These are phyloP conservation scores for Aegilops tauschii DNA, from an alignment of 176 grass and related monocot species.

Conservation along the genomic window DNA sequence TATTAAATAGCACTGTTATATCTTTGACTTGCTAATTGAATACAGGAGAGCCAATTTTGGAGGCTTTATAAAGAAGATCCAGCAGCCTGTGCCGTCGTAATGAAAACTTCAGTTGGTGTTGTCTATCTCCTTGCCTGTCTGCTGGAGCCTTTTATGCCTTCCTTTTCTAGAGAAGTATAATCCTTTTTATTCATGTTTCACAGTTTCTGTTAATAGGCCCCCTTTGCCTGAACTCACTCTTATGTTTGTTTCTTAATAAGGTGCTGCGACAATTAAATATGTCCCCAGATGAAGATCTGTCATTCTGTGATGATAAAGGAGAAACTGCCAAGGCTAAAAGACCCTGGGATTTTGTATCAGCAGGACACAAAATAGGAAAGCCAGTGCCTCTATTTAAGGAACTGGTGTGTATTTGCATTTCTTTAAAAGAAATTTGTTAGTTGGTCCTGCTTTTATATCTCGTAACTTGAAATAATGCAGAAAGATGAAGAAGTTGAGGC, in stretches of 20 bases:
- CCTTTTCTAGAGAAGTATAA: slow-evolving; percentile 82
- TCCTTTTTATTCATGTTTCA: neutral
- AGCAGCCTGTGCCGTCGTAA: slow-evolving; percentile 69
- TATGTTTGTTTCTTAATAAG: slow-evolving; percentile 42
- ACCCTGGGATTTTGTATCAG: slow-evolving; percentile 77
- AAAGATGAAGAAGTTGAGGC: slow-evolving; percentile 74
- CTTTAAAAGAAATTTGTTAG: neutral
- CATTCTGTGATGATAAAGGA: slow-evolving; percentile 81
- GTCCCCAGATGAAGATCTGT: slow-evolving; percentile 48
- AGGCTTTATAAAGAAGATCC: slow-evolving; percentile 87
- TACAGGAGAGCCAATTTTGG: slow-evolving; percentile 94
- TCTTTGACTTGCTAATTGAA: slow-evolving; percentile 19
- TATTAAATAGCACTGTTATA: neutral
- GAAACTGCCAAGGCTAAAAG: slow-evolving; percentile 58
- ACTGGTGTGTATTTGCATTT: slow-evolving; percentile 49
- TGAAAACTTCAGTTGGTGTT: slow-evolving; percentile 92
- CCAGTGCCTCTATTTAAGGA: slow-evolving; percentile 92
- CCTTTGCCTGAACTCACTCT: neutral
- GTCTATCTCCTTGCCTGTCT: slow-evolving; percentile 92
- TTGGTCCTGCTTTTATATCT: slow-evolving; percentile 4
- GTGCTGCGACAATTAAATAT: slow-evolving; percentile 80
- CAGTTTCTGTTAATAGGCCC: neutral
- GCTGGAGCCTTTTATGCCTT: slow-evolving; percentile 88
- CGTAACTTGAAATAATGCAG: slow-evolving; percentile 45
- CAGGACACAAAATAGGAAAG: slow-evolving; percentile 78